Evolutionary conservation across 805 yeast genomes (phyloP).

Genomic region (Brettanomyces sp.): DNA sequence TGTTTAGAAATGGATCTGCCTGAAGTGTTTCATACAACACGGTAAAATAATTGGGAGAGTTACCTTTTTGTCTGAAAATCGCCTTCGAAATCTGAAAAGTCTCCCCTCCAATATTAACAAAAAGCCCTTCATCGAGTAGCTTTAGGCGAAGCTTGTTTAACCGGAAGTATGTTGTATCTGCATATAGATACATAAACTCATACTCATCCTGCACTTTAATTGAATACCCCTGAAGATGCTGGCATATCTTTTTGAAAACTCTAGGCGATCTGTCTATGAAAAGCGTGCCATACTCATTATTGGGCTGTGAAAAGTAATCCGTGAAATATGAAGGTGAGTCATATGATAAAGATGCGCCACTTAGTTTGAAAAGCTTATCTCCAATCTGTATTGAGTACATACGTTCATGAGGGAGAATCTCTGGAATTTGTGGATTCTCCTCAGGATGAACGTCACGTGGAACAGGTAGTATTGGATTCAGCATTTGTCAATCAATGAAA

Average conservation of each 20-base stretch:
- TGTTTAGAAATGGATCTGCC: slow-evolving; percentile 31
- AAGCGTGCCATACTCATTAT: slow-evolving; percentile 32
- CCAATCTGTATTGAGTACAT: slow-evolving; percentile 71
- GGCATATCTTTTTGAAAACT: slow-evolving; percentile 55
- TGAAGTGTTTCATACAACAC: slow-evolving; percentile 47
- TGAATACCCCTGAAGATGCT: slow-evolving; percentile 76
- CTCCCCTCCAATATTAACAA: slow-evolving; percentile 48
- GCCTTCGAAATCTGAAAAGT: slow-evolving; percentile 51
- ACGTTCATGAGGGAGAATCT: slow-evolving; percentile 55
- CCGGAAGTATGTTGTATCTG: slow-evolving; percentile 67
- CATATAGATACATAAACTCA: slow-evolving; percentile 50
- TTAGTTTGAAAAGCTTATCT: slow-evolving; percentile 44
- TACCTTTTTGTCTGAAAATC: slow-evolving; percentile 52
- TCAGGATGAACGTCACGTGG: not conserved
- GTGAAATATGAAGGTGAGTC: slow-evolving; percentile 90
- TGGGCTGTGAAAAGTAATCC: slow-evolving; percentile 40
- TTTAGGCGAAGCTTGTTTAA: slow-evolving; percentile 44
- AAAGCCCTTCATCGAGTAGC: slow-evolving; percentile 45
- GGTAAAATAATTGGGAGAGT: slow-evolving; percentile 69
- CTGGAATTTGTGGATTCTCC: slow-evolving; percentile 28
- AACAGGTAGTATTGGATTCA: not conserved
- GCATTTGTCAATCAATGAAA: no score
- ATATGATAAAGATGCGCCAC: slow-evolving; percentile 78
- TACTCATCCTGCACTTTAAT: slow-evolving; percentile 50
- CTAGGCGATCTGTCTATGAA: slow-evolving; percentile 69